Percentiles rank a stretch among this genome's conserved stretches.
Evolutionary conservation across 805 yeast genomes (phyloP).

Genomic region (Saccharomycopsis javanensis): DNA sequence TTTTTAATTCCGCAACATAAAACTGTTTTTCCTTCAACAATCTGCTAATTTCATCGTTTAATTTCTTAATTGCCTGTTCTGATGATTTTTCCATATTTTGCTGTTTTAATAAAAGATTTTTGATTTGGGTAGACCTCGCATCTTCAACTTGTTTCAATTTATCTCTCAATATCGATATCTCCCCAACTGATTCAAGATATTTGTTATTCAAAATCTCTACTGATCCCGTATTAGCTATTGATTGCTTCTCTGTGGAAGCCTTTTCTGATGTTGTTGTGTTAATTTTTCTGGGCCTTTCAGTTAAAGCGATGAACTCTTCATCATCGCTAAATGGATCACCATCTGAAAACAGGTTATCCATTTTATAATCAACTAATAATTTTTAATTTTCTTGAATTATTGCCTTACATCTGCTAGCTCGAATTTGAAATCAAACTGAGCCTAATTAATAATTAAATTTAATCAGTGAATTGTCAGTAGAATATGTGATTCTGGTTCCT

Average conservation of each 20-base stretch:
- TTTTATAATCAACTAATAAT: not conserved
- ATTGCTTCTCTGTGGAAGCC: not conserved
- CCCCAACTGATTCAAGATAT: conserved; percentile 60
- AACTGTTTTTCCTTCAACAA: conserved; percentile 50
- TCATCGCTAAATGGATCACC: conserved; percentile 34
- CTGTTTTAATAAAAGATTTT: conserved; percentile 23
- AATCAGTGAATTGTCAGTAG: too few relatives aligned
- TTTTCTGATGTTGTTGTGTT: not conserved
- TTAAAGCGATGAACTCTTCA: conserved; percentile 39
- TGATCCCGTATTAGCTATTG: conserved; percentile 7
- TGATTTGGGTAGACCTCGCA: conserved; percentile 32
- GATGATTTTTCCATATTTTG: conserved; percentile 23
- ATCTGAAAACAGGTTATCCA: not conserved
- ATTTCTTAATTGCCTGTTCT: conserved; percentile 28
- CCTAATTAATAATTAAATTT: too few relatives aligned
- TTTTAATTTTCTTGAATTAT: too few relatives aligned
- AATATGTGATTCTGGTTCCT: not conserved
- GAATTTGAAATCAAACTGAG: too few relatives aligned
- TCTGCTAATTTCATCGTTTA: conserved; percentile 34
- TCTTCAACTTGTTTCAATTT: conserved; percentile 42
- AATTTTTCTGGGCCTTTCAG: conserved; percentile 26
- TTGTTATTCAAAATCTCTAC: conserved; percentile 24
- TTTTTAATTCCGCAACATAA: conserved; percentile 38
- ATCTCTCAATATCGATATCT: conserved; percentile 65
- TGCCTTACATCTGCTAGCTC: too few relatives aligned